phyloP scores from a whole-genome alignment of 164 flowering plant species.

The Hamamelis virginiana region DNA sequence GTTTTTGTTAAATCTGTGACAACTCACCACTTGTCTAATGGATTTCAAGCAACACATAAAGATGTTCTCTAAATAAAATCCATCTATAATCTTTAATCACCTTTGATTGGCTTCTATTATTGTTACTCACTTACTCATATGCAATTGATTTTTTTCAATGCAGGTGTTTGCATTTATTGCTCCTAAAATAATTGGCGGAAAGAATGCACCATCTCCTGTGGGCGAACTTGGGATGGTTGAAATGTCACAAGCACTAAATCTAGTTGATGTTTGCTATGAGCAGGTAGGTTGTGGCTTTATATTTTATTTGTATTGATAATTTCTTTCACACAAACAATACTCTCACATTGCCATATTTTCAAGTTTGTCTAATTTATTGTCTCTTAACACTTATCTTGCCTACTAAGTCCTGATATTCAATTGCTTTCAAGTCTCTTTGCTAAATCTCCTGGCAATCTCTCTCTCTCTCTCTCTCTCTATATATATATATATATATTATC shows the following conservation, averaged over 20 bases:
- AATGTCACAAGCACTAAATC: slow-evolving; percentile 87
- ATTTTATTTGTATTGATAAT: background rate
- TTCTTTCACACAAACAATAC: background rate
- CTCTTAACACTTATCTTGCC: background rate
- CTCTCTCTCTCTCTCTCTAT: no score
- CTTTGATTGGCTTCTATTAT: background rate
- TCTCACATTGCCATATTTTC: no score
- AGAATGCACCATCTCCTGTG: slow-evolving; percentile 87
- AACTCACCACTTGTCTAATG: no score
- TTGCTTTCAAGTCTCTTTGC: no score
- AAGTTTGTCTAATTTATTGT: no score
- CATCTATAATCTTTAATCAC: background rate
- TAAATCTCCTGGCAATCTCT: no score
- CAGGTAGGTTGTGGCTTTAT: slow-evolving; percentile 53
- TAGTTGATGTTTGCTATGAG: slow-evolving; percentile 78
- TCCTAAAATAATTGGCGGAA: slow-evolving; percentile 95
- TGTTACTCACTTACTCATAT: background rate
- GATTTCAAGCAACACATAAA: no score
- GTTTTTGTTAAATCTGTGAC: no score
- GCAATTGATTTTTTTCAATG: slow-evolving; percentile 12
- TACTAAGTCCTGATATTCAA: background rate
- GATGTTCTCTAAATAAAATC: no score
- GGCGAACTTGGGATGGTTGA: slow-evolving; percentile 99
- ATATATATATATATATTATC: no score
- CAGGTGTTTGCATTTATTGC: slow-evolving; percentile 97